Percentiles rank a stretch among this genome's conserved stretches.
Conservation (phyloP, 805 yeast genomes). For the baker's yeast (Saccharomyces cerevisiae) region DNA sequence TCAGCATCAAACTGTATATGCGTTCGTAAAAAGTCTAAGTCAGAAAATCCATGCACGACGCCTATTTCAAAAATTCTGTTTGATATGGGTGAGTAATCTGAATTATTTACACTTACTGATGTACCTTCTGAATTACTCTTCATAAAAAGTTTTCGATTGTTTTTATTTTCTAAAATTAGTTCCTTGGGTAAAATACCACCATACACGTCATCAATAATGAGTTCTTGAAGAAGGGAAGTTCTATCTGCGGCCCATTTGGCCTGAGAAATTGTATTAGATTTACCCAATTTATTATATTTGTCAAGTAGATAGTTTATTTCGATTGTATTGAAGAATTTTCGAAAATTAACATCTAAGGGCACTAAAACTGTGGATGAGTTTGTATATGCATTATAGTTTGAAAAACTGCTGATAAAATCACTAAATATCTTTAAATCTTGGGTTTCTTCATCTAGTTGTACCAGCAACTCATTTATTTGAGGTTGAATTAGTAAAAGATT, state of each 20-base stretch:
- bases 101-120: constrained; percentile 31
- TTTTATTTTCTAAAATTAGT: constrained; percentile 1
- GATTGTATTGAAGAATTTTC: constrained; percentile 31
- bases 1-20: constrained; percentile 40
- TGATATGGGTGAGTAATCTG: constrained; percentile 28
- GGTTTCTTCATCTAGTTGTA: constrained; percentile 2
- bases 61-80: constrained; percentile 42
- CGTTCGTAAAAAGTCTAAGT: constrained; percentile 20
- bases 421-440: constrained; percentile 4
- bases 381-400: background rate
- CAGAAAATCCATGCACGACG: constrained; percentile 41
- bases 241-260: constrained; percentile 18
- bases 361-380: constrained; percentile 21
- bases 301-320: constrained; percentile 39
- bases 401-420: constrained; percentile 2
- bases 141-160: constrained; percentile 2
- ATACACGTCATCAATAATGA: constrained; percentile 34
- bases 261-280: constrained; percentile 6
- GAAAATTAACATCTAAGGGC: constrained; percentile 37
- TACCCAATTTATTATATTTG: constrained; percentile 7
- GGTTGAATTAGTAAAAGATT: constrained; percentile 34
- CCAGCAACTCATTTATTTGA: constrained; percentile 32
- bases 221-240: constrained; percentile 17
- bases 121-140: constrained; percentile 28
- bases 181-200: constrained; percentile 35